A percentile compares a stretch with the other conserved stretches of the same genome.
Conservation (phyloP, 2,329 filamentous ascomycete genomes). For the Nothophoma quercina region DNA sequence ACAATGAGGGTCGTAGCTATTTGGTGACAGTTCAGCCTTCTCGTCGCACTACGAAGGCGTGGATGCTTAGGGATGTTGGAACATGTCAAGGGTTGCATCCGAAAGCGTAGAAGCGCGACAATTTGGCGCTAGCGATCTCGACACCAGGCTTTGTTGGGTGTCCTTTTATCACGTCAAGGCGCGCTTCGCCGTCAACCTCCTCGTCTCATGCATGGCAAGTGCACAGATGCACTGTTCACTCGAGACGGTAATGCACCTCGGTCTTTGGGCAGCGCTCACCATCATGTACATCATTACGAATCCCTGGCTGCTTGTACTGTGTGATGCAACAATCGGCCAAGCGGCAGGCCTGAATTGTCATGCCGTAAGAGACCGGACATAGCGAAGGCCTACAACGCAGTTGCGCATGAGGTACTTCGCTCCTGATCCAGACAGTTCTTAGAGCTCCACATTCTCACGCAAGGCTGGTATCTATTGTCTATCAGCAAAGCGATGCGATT, state of each 20-base stretch:
- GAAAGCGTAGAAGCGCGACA: no score
- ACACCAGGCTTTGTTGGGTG: slow-evolving; percentile 32
- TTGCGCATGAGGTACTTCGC: no score
- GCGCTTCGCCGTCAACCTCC: slow-evolving; percentile 27
- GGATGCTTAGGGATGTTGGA: no score
- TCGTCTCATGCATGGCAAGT: slow-evolving; percentile 36
- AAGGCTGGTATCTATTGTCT: no score
- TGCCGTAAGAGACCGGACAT: slow-evolving; percentile 12
- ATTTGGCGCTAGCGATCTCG: no score
- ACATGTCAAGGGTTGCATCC: no score
- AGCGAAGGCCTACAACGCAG: neutral
- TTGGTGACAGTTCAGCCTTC: no score
- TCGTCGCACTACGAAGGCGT: no score
- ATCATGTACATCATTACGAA: slow-evolving; percentile 43
- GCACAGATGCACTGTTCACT: slow-evolving; percentile 48
- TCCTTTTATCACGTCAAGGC: slow-evolving; percentile 30
- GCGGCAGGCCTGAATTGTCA: slow-evolving; percentile 17
- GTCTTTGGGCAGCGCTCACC: slow-evolving; percentile 46
- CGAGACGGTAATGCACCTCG: slow-evolving; percentile 44
- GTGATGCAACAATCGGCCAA: slow-evolving; percentile 36
- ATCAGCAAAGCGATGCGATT: no score
- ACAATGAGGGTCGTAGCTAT: no score
- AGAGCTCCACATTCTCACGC: no score
- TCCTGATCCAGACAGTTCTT: no score
- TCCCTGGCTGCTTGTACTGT: slow-evolving; percentile 24